A percentile compares a stretch with the other conserved stretches of the same genome.
phyloP scores from a whole-genome alignment of 176 grass and related monocot species.

The Bolboschoenus planiculmis region DNA sequence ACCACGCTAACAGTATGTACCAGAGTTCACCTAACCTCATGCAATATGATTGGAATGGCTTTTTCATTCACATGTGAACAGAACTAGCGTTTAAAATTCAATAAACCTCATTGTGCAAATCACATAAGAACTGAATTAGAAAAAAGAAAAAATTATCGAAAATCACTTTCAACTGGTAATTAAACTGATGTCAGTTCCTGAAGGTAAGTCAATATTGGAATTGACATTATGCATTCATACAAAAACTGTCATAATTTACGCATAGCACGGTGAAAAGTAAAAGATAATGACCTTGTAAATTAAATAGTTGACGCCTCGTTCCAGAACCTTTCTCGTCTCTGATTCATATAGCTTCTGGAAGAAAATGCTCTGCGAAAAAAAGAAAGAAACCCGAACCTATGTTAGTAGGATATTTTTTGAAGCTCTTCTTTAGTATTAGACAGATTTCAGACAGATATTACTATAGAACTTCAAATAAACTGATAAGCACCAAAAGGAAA shows the following conservation, averaged over 20 bases:
- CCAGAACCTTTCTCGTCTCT: conserved; percentile 15
- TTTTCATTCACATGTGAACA: not conserved
- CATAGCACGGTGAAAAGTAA: not conserved
- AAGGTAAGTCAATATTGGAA: not conserved
- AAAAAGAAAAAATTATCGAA: not conserved
- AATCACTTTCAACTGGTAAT: not conserved
- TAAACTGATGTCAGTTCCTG: not conserved
- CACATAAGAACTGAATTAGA: not conserved
- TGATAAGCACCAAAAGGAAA: not conserved
- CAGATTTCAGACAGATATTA: not conserved
- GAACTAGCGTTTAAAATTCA: not conserved
- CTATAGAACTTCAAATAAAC: not conserved
- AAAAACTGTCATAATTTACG: not conserved
- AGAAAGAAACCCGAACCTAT: not conserved
- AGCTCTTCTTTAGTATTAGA: not conserved
- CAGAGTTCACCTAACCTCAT: not conserved
- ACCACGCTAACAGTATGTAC: not conserved
- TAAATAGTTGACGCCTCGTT: conserved; percentile 20
- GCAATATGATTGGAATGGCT: not conserved
- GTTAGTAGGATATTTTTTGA: not conserved
- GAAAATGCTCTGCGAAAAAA: conserved; percentile 20
- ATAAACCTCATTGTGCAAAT: not conserved
- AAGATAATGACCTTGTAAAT: conserved; percentile 23
- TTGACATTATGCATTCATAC: not conserved
- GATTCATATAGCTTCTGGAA: conserved; percentile 20